phyloP scores from a whole-genome alignment of 495 filamentous ascomycete species.

The Bathelium albidoporum region DNA sequence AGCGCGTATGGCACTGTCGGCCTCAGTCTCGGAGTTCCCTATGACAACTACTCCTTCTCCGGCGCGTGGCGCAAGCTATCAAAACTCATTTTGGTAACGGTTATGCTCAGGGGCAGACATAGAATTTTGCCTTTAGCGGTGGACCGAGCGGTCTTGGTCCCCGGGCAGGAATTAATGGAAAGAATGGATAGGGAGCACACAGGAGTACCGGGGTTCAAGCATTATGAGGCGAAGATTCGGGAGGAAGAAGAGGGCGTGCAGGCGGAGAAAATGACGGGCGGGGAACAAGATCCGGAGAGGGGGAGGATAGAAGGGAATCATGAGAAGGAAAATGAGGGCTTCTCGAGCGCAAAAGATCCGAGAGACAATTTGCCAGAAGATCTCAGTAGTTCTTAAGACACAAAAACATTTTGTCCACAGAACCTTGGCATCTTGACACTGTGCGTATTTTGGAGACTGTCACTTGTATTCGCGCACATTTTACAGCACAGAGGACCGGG shows the following conservation, averaged over 20 bases:
- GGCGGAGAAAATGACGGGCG: not conserved
- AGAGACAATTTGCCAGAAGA: no score
- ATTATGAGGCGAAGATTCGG: not conserved
- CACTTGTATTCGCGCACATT: no score
- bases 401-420: no score
- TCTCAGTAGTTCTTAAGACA: no score
- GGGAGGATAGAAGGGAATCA: no score
- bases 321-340: no score
- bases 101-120: conserved; percentile 11
- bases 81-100: conserved; percentile 8
- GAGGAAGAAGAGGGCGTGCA: conserved; percentile 8
- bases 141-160: conserved; percentile 7
- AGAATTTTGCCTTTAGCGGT: conserved; percentile 6
- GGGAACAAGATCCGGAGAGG: conserved; percentile 5
- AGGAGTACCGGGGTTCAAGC: not conserved
- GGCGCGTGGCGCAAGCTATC: conserved; percentile 3
- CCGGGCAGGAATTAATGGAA: conserved; percentile 10
- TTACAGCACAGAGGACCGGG: no score
- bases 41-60: conserved; percentile 8
- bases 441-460: no score
- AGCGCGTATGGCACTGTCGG: conserved; percentile 11
- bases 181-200: conserved; percentile 9
- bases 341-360: no score
- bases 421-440: no score
- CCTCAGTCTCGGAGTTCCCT: conserved; percentile 2